Evolutionary conservation across 257 asterid species (phyloP), one percentile per base, ranked within the genome.

Genomic region (Nicotiana undulata): DNA sequence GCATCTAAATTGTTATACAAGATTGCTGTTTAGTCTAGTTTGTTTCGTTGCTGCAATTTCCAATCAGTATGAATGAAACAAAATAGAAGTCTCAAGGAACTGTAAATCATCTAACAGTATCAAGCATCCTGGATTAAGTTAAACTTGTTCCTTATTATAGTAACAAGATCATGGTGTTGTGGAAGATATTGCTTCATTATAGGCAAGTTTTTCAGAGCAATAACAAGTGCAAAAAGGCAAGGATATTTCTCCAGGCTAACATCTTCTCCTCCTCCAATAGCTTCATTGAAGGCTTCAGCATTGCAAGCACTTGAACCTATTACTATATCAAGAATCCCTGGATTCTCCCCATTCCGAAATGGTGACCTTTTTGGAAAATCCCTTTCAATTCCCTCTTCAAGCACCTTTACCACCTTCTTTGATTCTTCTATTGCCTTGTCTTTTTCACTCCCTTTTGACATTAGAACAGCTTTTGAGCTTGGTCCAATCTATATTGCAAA

Each of bases 291-390:
- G 46, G 85, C 81, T 44, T 81, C 76, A 29, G 24, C 77, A 17
- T 82, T 77, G 31, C 89, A 61, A 24, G 34, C 89, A 72, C 84
- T 74, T 10, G 89, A 82, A 46, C 84, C 82, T 13, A 82, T 29
- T 52, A 88, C 34, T 10, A 86, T 78, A 44, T 86, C 88, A 17
- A 84, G 58, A n/a, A 88, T 63, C 28, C 83, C 88, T 76, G 84
- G 61, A 8, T 76, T 80, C 22, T 84, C 76, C 17, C 52, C 49
- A 46, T 16, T 20, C 17, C 10, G 61, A 5, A 84, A 70, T 52
- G 77, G 76, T 63, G 58, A 5, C 49, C 60, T 59, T 5, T 18
- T 83, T n/a, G 83, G 82, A 22, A 82, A 58, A 26, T 80, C 6
- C 3, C 63, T 80, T 31, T 53, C 76, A 64, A 77, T 77, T 10